Percentiles rank a stretch among this genome's conserved stretches.
These are phyloP conservation scores for Wickerhamiella occidentalis DNA, from an alignment of 805 yeast genomes.

Conservation along the genomic window DNA sequence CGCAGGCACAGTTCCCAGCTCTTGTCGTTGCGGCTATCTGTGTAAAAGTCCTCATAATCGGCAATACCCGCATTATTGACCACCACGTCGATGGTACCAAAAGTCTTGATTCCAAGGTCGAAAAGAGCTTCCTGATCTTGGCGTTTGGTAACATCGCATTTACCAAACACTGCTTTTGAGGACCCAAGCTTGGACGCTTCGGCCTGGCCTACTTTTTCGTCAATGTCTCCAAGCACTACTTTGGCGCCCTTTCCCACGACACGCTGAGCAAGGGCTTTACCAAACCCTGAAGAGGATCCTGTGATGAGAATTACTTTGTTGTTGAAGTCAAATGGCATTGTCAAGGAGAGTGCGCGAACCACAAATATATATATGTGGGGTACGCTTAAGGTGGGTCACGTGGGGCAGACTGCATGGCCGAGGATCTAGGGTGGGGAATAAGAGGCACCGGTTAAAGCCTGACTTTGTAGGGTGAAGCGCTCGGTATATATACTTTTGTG, in stretches of 20 bases:
- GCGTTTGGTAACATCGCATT: conserved; percentile 5
- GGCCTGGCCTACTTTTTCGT: conserved; percentile 27
- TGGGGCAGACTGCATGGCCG: not conserved
- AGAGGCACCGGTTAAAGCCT: no score
- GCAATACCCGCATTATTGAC: conserved; percentile 91
- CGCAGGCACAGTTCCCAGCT: conserved; percentile 5
- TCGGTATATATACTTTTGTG: no score
- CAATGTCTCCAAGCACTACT: conserved; percentile 71
- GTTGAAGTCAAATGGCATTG: conserved; percentile 32
- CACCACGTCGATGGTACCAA: conserved; percentile 73
- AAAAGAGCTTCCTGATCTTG: conserved; percentile 23
- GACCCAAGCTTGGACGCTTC: conserved; percentile 3
- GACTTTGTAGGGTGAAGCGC: no score
- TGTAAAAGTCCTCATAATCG: conserved; percentile 34
- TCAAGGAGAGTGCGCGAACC: no score
- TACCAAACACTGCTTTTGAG: conserved; percentile 3
- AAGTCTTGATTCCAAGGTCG: conserved; percentile 58
- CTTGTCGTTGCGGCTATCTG: conserved; percentile 38
- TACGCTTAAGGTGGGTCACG: not conserved
- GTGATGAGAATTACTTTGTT: conserved; percentile 83
- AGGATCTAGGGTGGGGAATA: not conserved
- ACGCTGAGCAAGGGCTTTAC: conserved; percentile 73
- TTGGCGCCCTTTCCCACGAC: conserved; percentile 88
- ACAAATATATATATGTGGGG: no score
- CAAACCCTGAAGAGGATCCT: conserved; percentile 95